These are phyloP conservation scores for Gardenia jasminoides DNA, from an alignment of 257 asterid species.

Conservation along the genomic window DNA sequence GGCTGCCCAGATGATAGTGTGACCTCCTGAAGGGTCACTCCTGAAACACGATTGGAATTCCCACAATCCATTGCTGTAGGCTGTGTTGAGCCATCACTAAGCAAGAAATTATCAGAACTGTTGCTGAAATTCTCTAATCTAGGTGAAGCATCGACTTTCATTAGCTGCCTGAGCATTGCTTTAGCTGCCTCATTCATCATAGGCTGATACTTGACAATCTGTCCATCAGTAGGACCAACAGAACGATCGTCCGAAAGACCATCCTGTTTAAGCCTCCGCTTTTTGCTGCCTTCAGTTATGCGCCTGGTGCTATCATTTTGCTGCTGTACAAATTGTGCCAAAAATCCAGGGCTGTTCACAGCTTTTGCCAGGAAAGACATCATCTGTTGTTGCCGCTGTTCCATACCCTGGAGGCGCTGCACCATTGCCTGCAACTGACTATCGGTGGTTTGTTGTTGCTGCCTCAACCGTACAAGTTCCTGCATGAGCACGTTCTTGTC, in stretches of 20 bases:
- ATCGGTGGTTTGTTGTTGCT: constrained; percentile 89
- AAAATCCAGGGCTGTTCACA: constrained; percentile 88
- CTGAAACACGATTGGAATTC: constrained; percentile 40
- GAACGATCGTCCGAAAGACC: constrained; percentile 37
- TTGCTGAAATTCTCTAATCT: constrained; percentile 50
- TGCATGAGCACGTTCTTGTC: constrained; percentile 94
- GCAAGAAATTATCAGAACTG: constrained; percentile 47
- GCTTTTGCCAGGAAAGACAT: constrained; percentile 98
- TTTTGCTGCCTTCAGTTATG: constrained; percentile 72
- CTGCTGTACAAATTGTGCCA: constrained; percentile 84
- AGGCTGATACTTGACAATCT: constrained; percentile 82
- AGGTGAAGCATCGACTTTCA: constrained; percentile 64
- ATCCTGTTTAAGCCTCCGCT: constrained; percentile 78
- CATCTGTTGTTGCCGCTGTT: constrained; percentile 95
- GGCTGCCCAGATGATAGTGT: constrained; percentile 41
- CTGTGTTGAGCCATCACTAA: constrained; percentile 36
- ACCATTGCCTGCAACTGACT: constrained; percentile 76
- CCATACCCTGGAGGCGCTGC: constrained; percentile 95
- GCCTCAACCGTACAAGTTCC: constrained; percentile 87
- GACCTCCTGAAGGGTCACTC: constrained; percentile 76
- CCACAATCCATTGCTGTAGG: constrained; percentile 37
- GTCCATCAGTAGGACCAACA: constrained; percentile 58
- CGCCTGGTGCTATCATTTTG: constrained; percentile 64
- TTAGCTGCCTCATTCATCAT: constrained; percentile 81
- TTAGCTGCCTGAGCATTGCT: constrained; percentile 69